Evolutionary conservation across 148 eudicot species (phyloP).

Genomic region (Cornus kousa): DNA sequence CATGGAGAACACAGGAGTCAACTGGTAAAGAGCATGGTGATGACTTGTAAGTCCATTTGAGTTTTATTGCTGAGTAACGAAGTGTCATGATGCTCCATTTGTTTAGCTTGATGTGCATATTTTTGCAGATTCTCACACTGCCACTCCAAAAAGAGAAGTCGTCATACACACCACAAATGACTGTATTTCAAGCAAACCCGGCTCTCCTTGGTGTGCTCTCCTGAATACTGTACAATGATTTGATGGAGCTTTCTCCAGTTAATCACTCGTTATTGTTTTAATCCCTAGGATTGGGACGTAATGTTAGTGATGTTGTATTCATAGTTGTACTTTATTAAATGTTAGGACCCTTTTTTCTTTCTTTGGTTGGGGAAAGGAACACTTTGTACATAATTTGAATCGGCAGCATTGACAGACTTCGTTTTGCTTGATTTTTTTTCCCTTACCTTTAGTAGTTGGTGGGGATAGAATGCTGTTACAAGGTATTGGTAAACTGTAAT

Average conservation of each 20-base stretch:
- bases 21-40: constrained; percentile 42
- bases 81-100: background rate
- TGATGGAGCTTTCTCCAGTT: background rate
- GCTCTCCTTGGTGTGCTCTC: background rate
- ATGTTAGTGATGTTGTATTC: background rate
- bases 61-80: background rate
- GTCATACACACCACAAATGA: constrained; percentile 16
- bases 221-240: background rate
- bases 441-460: background rate
- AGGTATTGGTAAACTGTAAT: background rate
- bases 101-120: constrained; percentile 1
- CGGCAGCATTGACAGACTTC: background rate
- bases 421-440: background rate
- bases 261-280: background rate
- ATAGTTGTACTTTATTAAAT: background rate
- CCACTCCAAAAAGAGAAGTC: constrained; percentile 42
- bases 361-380: background rate
- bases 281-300: background rate
- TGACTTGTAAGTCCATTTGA: constrained; percentile 35
- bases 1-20: constrained; percentile 34
- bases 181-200: constrained; percentile 1
- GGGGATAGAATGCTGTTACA: background rate
- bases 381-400: background rate
- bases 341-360: background rate
- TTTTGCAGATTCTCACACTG: constrained; percentile 33